A percentile compares a stretch with the other conserved stretches of the same genome.
Evolutionary conservation across 1,139 yeast species (phyloP).

Genomic region (Hyphopichia pseudoburtonii): DNA sequence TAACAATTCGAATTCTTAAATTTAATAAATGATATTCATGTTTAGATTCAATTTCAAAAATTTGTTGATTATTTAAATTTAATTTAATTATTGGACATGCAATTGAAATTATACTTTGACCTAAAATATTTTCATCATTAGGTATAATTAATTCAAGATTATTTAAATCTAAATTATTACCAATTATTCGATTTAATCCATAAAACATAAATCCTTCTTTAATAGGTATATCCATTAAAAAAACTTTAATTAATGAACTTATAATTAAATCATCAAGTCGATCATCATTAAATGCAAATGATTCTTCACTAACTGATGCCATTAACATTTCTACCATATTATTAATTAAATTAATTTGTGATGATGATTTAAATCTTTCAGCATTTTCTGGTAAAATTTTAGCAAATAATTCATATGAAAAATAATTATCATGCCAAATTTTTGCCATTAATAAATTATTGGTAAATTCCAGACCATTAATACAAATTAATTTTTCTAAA

Average conservation of each 20-base stretch:
- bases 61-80: slow-evolving; percentile 3
- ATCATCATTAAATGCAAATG: slow-evolving; percentile 24
- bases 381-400: slow-evolving; percentile 39
- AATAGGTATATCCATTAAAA: slow-evolving; percentile 40
- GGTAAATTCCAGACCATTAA: slow-evolving; percentile 22
- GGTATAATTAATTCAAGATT: slow-evolving; percentile 37
- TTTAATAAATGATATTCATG: slow-evolving; percentile 47
- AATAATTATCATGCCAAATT: slow-evolving; percentile 25
- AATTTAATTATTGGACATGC: slow-evolving; percentile 31
- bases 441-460: slow-evolving; percentile 17
- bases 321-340: slow-evolving; percentile 42
- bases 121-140: slow-evolving; percentile 16
- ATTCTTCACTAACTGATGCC: slow-evolving; percentile 33
- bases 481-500: slow-evolving; percentile 40
- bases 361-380: slow-evolving; percentile 35
- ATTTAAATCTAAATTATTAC: slow-evolving; percentile 46
- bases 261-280: slow-evolving; percentile 20
- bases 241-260: slow-evolving; percentile 39
- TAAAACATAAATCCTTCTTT: slow-evolving; percentile 42
- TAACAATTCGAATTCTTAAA: slow-evolving; percentile 41
- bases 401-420: slow-evolving; percentile 23
- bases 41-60: slow-evolving; percentile 21
- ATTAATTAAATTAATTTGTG: slow-evolving; percentile 40
- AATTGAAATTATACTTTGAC: slow-evolving; percentile 23
- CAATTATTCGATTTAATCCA: slow-evolving; percentile 55